Conservation (phyloP, 805 yeast genomes). For the Zygosaccharomyces siamensis region DNA sequence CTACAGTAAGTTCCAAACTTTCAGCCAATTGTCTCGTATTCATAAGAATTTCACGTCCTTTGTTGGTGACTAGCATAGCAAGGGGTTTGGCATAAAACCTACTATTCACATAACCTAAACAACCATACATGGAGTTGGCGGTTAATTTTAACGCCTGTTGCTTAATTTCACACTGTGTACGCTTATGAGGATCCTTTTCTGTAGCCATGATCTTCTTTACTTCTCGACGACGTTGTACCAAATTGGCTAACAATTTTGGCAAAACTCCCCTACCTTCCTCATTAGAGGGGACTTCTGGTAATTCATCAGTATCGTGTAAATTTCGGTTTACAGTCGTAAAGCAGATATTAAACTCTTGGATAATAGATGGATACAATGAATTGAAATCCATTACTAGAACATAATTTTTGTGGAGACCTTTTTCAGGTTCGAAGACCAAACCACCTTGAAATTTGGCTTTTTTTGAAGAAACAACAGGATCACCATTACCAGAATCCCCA, state of each 20-base stretch:
- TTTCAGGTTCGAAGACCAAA: constrained; percentile 92
- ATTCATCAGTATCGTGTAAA: constrained; percentile 47
- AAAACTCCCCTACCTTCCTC: constrained; percentile 70
- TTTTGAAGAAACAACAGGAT: constrained; percentile 46
- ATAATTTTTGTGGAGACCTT: constrained; percentile 85
- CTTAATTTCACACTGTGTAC: constrained; percentile 85
- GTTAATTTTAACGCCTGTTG: constrained; percentile 95
- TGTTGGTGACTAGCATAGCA: constrained; percentile 91
- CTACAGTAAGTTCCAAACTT: constrained; percentile 71
- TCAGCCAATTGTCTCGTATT: constrained; percentile 93
- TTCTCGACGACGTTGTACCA: constrained; percentile 88
- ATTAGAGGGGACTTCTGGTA: constrained; percentile 64
- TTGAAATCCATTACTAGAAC: constrained; percentile 96
- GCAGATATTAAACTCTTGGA: constrained; percentile 95
- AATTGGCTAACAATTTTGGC: constrained; percentile 74
- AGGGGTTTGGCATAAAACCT: constrained; percentile 93
- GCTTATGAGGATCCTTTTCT: constrained; percentile 59
- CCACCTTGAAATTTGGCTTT: constrained; percentile 88
- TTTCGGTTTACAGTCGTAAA: constrained; percentile 88
- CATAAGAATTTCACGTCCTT: constrained; percentile 92
- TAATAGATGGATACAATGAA: constrained; percentile 92
- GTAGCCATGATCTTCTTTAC: constrained; percentile 82
- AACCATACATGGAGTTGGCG: constrained; percentile 99
- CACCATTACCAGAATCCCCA: constrained; percentile 35
- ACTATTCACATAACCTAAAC: constrained; percentile 87